These are phyloP conservation scores for Prunus kanzakura DNA, from an alignment of 306 rosid species.

Conservation along the genomic window DNA sequence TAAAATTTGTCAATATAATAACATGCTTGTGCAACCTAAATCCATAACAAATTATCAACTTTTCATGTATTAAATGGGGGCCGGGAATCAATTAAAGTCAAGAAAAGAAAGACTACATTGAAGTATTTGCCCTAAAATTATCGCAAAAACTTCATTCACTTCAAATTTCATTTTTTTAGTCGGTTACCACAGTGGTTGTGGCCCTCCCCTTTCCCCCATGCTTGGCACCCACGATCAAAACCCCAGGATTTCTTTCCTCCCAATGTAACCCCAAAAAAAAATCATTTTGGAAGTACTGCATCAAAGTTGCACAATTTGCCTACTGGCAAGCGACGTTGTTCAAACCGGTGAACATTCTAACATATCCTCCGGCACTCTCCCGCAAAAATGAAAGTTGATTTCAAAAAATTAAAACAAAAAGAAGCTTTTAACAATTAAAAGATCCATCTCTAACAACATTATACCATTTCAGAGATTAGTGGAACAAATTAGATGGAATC, in stretches of 20 bases:
- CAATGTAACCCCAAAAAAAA: too few species aligned
- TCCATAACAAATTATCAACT: neutral
- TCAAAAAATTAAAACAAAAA: neutral
- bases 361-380: too few species aligned
- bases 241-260: too few species aligned
- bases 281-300: neutral
- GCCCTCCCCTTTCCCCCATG: too few species aligned
- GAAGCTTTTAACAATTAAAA: neutral
- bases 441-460: neutral
- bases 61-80: conserved; percentile 7
- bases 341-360: too few species aligned
- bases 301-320: neutral
- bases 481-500: too few species aligned
- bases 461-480: neutral
- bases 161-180: too few species aligned
- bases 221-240: too few species aligned
- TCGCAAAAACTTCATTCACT: too few species aligned
- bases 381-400: neutral
- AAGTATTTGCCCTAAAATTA: neutral
- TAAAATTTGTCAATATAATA: neutral
- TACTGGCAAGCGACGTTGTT: too few species aligned
- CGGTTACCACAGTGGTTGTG: too few species aligned
- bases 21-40: neutral
- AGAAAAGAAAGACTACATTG: neutral
- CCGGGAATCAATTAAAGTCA: neutral